Evolutionary conservation across 345 rosid species (phyloP), one percentile per base, ranked within the genome.

Genomic region (Pistacia vera): DNA sequence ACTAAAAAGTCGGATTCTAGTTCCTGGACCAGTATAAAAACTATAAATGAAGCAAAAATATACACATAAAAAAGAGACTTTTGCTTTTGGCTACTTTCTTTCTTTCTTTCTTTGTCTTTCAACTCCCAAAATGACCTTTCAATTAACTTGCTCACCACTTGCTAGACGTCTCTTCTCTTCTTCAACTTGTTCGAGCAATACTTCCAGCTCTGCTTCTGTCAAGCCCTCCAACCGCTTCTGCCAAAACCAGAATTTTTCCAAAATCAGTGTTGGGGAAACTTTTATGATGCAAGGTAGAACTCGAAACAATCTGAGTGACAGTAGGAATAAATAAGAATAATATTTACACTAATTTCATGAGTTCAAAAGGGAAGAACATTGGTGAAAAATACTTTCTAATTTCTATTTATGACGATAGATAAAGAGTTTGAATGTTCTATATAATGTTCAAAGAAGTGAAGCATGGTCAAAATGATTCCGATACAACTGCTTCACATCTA

Each of bases 221-320:
- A 93, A 80, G 76, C 99, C 89, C 79, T 95, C 99, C 62, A 93
- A 57, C 64, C 99, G 92, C 82, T 95, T 95, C 98, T 93, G 88
- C 76, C 60, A 60, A 71, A 70, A 76, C 67, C 17, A 67, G 8
- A 60, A 64, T 4, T 12, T 65, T 48, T 14, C 16, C 57, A 33
- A 41, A 25, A 36, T 30, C 12, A 17, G 70, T 14, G 16, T 68
- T 14, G 67, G 58, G 20, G 36, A 30, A 54, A 41, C 20, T 63
- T 25, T 18, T 14, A 25, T 66, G 66, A 4, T 13, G 5, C 0
- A 25, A 38, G 54, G 61, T 20, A 13, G 22, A 63, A 63, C 20
- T 52, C 5, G 22, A 56, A 64, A 65, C 71, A 33, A 14, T 64
- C 62, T 74, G 25, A 16, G 52, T 64, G 2, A 36, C 2, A 51